A percentile compares a stretch with the other conserved stretches of the same genome.
These are phyloP conservation scores for Salix exigua DNA, from an alignment of 345 rosid species.

Conservation along the genomic window DNA sequence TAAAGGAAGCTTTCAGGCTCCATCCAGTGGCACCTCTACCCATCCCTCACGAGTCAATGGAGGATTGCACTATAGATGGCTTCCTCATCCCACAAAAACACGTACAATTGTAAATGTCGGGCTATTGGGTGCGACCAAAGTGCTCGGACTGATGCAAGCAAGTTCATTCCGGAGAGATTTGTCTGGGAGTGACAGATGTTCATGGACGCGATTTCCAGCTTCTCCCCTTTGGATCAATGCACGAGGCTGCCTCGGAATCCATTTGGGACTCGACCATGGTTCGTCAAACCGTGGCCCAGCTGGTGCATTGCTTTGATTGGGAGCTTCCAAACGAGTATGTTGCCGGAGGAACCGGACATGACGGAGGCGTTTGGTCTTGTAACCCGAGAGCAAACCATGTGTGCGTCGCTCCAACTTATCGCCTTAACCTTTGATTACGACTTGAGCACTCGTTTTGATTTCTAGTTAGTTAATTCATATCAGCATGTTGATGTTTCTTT, in stretches of 20 bases:
- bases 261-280: conserved; percentile 32
- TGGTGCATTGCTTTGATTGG: conserved; percentile 55
- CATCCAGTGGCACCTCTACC: conserved; percentile 43
- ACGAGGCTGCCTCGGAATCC: conserved; percentile 44
- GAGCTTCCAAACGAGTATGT: conserved; percentile 28
- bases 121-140: conserved; percentile 42
- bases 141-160: conserved; percentile 33
- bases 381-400: conserved; percentile 43
- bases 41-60: conserved; percentile 23
- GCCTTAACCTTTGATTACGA: conserved; percentile 14
- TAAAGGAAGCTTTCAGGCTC: conserved; percentile 44
- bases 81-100: conserved; percentile 32
- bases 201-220: conserved; percentile 41
- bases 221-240: conserved; percentile 48
- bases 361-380: too few relatives aligned
- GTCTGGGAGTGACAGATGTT: conserved; percentile 19
- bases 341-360: conserved; percentile 35
- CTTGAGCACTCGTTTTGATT: neutral
- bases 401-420: conserved; percentile 28
- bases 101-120: conserved; percentile 34
- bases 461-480: neutral
- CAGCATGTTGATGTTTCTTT: too few relatives aligned
- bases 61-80: conserved; percentile 32
- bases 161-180: conserved; percentile 45
- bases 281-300: conserved; percentile 33